phyloP scores from a whole-genome alignment of 768 basidiomycete genomes.

The Kwoniella mangroviensis region DNA sequence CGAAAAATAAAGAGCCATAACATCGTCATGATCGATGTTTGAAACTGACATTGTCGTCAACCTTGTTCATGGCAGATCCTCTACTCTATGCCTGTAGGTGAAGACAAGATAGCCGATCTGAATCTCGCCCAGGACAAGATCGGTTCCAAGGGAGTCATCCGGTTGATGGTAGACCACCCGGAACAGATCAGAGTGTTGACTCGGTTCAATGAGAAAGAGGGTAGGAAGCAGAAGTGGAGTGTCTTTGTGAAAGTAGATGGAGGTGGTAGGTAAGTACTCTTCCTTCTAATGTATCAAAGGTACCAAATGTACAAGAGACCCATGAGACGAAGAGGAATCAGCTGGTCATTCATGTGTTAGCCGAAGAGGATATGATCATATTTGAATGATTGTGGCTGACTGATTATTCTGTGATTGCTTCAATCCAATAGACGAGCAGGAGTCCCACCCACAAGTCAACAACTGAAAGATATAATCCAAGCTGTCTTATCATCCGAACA shows the following conservation, averaged over 20 bases:
- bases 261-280: conserved; percentile 69
- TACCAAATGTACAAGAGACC: no score
- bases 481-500: conserved; percentile 64
- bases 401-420: no score
- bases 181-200: conserved; percentile 72
- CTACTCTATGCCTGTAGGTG: conserved; percentile 74
- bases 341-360: no score
- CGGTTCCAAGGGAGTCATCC: conserved; percentile 66
- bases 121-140: conserved; percentile 67
- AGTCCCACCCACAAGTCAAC: conserved; percentile 63
- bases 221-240: conserved; percentile 66
- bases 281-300: background rate
- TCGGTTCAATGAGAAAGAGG: conserved; percentile 59
- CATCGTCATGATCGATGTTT: no score
- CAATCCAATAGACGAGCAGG: conserved; percentile 70
- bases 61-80: conserved; percentile 64
- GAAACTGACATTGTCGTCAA: no score
- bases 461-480: conserved; percentile 66
- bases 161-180: conserved; percentile 76
- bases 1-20: no score
- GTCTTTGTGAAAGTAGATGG: conserved; percentile 80
- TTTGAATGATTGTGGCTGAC: background rate
- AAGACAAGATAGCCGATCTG: conserved; percentile 75
- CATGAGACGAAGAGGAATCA: no score
- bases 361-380: no score